A percentile compares a stretch with the other conserved stretches of the same genome.
Evolutionary conservation across 805 yeast species (phyloP).

Genomic region (Schwanniomyces polymorphus): DNA sequence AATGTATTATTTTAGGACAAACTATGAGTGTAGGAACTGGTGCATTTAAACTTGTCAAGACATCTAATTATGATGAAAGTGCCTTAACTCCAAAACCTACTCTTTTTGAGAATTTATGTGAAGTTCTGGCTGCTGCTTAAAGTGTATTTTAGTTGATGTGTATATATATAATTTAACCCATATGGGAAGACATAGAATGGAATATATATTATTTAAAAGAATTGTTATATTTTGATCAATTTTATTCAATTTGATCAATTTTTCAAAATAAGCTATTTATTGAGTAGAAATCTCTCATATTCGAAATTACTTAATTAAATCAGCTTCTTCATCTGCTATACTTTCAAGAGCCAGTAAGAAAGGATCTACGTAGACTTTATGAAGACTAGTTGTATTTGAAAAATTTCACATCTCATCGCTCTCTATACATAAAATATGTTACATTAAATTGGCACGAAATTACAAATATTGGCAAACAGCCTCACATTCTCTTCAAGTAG

Average conservation of each 20-base stretch:
- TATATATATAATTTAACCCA: constrained; percentile 7
- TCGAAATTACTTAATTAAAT: no score
- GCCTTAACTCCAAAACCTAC: constrained; percentile 45
- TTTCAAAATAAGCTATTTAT: background rate
- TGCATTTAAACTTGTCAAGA: constrained; percentile 80
- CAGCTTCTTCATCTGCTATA: no score
- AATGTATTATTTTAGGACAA: constrained; percentile 95
- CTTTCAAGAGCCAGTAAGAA: no score
- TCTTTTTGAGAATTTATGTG: constrained; percentile 47
- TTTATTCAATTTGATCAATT: background rate
- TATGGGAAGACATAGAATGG: background rate
- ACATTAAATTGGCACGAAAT: no score
- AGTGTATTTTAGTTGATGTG: constrained; percentile 5
- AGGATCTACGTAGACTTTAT: no score
- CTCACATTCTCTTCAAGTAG: no score
- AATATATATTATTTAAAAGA: background rate
- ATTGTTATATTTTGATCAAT: no score
- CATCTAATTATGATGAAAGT: constrained; percentile 44
- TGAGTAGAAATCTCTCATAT: no score
- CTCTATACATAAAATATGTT: no score
- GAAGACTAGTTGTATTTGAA: no score
- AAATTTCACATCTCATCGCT: no score
- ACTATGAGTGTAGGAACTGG: constrained; percentile 98
- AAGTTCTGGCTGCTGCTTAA: constrained; percentile 9
- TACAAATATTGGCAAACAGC: no score